Evolutionary conservation across 371 early-diverging fungal genomes (phyloP).

Genomic region (Nematocida major): DNA sequence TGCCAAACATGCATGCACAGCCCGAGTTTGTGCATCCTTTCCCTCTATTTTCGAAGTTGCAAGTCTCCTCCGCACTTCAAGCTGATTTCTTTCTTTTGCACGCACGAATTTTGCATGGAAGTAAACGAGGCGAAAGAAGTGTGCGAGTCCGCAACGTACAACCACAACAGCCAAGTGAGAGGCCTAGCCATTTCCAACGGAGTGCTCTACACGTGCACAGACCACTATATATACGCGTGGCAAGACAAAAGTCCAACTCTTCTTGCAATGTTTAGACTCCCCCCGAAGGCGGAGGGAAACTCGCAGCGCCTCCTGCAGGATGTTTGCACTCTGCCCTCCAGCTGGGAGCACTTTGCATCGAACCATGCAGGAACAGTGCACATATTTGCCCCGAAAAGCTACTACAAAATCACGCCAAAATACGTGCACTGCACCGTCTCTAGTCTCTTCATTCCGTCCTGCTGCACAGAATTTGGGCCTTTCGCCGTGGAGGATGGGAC

Average conservation of each 20-base stretch:
- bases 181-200: neutral
- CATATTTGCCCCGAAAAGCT: neutral
- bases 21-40: too few species aligned
- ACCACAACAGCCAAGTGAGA: conserved; percentile 18
- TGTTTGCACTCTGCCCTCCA: too few species aligned
- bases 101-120: conserved; percentile 8
- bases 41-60: too few species aligned
- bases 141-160: neutral
- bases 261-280: conserved; percentile 1
- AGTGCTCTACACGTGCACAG: conserved; percentile 1
- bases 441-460: neutral
- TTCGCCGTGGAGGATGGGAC: neutral
- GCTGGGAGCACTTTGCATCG: neutral
- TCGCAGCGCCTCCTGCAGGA: too few species aligned
- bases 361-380: neutral
- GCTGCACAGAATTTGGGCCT: neutral
- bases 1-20: too few species aligned
- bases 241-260: neutral
- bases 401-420: neutral
- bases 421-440: too few species aligned
- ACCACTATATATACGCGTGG: conserved; percentile 29
- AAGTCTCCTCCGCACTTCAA: too few species aligned
- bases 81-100: too few species aligned
- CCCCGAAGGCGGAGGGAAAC: neutral
- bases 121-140: neutral